Conservation (phyloP, 2,329 filamentous ascomycete species). For the Alternaria longipes region DNA sequence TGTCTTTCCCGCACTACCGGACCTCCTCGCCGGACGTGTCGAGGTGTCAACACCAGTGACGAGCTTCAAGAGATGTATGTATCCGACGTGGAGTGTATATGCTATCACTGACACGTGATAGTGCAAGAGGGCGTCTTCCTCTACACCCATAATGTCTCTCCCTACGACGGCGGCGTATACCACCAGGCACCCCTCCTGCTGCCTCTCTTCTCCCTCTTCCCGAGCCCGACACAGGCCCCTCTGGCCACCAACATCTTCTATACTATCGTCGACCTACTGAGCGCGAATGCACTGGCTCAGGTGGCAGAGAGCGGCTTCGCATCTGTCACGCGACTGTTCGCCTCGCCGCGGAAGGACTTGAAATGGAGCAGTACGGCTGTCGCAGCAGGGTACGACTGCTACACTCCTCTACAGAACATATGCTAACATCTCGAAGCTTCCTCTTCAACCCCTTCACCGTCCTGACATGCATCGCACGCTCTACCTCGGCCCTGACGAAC, state of each 20-base stretch:
- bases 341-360: constrained; percentile 78
- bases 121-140: constrained; percentile 97
- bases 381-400: constrained; percentile 72
- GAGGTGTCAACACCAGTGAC: constrained; percentile 97
- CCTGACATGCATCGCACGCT: constrained; percentile 86
- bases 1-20: constrained; percentile 82
- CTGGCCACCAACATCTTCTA: constrained; percentile 83
- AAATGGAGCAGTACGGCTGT: constrained; percentile 78
- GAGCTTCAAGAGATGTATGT: constrained; percentile 92
- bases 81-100: neutral
- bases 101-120: constrained; percentile 50
- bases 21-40: constrained; percentile 87
- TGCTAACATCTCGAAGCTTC: constrained; percentile 66
- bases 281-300: constrained; percentile 77
- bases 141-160: constrained; percentile 94
- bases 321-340: constrained; percentile 75
- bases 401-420: neutral
- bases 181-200: constrained; percentile 84
- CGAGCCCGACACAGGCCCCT: constrained; percentile 71
- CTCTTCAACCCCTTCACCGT: constrained; percentile 96
- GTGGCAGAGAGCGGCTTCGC: constrained; percentile 87
- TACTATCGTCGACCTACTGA: constrained; percentile 80
- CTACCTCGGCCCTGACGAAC: constrained; percentile 88
- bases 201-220: constrained; percentile 88
- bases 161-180: constrained; percentile 91